A percentile compares a stretch with the other conserved stretches of the same genome.
Evolutionary conservation across 2,329 filamentous ascomycete genomes (phyloP).

Genomic region (Teratosphaeria zuluensis): DNA sequence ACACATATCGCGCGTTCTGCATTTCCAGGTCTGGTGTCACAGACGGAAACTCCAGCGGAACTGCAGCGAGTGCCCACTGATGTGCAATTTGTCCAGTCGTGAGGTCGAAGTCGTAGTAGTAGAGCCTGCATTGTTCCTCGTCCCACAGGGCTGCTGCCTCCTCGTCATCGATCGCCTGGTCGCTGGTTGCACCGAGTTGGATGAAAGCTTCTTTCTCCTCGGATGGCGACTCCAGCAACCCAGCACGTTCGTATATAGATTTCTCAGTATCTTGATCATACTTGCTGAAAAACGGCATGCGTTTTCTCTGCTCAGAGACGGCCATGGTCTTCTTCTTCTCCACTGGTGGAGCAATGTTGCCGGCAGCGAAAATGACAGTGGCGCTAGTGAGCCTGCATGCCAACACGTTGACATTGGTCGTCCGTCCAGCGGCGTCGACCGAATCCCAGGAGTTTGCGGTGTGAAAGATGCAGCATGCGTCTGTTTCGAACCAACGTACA

Average conservation of each 20-base stretch:
- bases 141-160: slow-evolving; percentile 29
- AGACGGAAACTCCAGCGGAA: slow-evolving; percentile 61
- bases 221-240: slow-evolving; percentile 15
- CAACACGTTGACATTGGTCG: slow-evolving; percentile 50
- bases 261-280: slow-evolving; percentile 28
- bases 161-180: not conserved
- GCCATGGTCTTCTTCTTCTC: slow-evolving; percentile 15
- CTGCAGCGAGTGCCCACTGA: slow-evolving; percentile 55
- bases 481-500: slow-evolving; percentile 59
- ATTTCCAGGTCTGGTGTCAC: slow-evolving; percentile 48
- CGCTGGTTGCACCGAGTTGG: slow-evolving; percentile 3
- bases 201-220: slow-evolving; percentile 22
- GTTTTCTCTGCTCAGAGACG: slow-evolving; percentile 23
- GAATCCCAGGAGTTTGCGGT: slow-evolving; percentile 61
- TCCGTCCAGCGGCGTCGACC: slow-evolving; percentile 26
- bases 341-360: slow-evolving; percentile 48
- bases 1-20: slow-evolving; percentile 50
- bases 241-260: slow-evolving; percentile 14
- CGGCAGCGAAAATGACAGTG: slow-evolving; percentile 54
- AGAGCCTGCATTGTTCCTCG: slow-evolving; percentile 58
- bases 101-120: slow-evolving; percentile 57
- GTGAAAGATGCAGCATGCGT: slow-evolving; percentile 60
- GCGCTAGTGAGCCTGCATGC: slow-evolving; percentile 59
- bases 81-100: slow-evolving; percentile 38
- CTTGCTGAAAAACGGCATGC: slow-evolving; percentile 39